Percentiles rank a stretch among this genome's conserved stretches.
These are phyloP conservation scores for Erythrophleum fordii DNA, from an alignment of 306 rosid species.

Conservation along the genomic window DNA sequence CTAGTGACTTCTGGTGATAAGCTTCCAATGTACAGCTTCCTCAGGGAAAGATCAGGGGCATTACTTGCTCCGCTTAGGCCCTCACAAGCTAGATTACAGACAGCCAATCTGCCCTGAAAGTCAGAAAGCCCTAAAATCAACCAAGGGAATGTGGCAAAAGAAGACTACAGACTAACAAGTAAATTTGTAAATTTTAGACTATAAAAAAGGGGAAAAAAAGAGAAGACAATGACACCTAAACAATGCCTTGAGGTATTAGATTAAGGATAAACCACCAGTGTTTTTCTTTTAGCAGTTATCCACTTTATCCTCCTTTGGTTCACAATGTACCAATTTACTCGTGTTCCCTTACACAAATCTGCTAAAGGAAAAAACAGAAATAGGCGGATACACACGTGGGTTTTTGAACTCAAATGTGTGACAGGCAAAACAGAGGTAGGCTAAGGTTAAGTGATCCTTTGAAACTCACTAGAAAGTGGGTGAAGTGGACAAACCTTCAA, in stretches of 20 bases:
- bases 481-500: too few species aligned
- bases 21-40: constrained; percentile 84
- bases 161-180: constrained; percentile 16
- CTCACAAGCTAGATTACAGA: constrained; percentile 77
- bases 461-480: neutral
- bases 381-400: neutral
- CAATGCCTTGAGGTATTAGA: constrained; percentile 3
- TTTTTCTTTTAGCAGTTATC: constrained; percentile 6
- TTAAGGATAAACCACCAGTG: neutral
- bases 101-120: constrained; percentile 73
- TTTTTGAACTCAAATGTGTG: neutral
- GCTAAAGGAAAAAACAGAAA: neutral
- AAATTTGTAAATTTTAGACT: constrained; percentile 1
- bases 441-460: neutral
- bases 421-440: neutral
- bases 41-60: constrained; percentile 64
- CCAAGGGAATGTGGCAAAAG: constrained; percentile 3
- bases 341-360: neutral
- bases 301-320: neutral
- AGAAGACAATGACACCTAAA: neutral
- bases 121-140: constrained; percentile 17
- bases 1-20: constrained; percentile 75
- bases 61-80: constrained; percentile 66
- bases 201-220: neutral
- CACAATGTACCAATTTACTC: neutral